Evolutionary conservation across 371 early-diverging fungal genomes (phyloP).

Genomic region (Zopfochytrium polystomum): DNA sequence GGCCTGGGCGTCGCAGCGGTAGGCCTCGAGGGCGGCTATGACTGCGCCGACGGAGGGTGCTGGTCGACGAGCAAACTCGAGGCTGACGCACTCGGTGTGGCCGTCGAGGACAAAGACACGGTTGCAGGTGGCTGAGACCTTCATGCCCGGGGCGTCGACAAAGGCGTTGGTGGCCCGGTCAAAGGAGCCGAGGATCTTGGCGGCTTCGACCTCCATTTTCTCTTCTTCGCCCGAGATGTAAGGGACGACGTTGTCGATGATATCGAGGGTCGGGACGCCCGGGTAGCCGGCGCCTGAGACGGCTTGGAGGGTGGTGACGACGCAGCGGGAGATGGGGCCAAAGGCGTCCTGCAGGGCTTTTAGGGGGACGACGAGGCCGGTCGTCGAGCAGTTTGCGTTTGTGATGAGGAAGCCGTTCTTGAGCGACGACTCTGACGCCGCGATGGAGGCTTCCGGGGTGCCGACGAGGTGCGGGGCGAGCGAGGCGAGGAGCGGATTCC

Average conservation of each 20-base stretch:
- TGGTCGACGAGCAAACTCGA: too few relatives aligned
- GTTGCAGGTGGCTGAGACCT: constrained; percentile 91
- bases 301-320: constrained; percentile 92
- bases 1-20: constrained; percentile 69
- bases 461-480: constrained; percentile 43
- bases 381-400: constrained; percentile 96
- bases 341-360: constrained; percentile 88
- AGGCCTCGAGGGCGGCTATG: constrained; percentile 57
- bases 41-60: too few relatives aligned
- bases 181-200: constrained; percentile 84
- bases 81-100: neutral
- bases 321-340: constrained; percentile 72
- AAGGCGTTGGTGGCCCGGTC: constrained; percentile 52
- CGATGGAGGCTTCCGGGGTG: neutral
- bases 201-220: constrained; percentile 93
- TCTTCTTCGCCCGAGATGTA: too few relatives aligned
- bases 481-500: constrained; percentile 75
- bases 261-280: constrained; percentile 89
- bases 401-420: constrained; percentile 88
- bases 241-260: constrained; percentile 92
- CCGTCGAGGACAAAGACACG: constrained; percentile 59
- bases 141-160: constrained; percentile 43
- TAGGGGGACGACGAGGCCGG: constrained; percentile 87
- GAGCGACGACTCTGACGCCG: too few relatives aligned
- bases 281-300: constrained; percentile 96